Percentiles rank a stretch among this genome's conserved stretches.
Conservation (phyloP, 2,329 filamentous ascomycete genomes). For the Monosporascus sp. region DNA sequence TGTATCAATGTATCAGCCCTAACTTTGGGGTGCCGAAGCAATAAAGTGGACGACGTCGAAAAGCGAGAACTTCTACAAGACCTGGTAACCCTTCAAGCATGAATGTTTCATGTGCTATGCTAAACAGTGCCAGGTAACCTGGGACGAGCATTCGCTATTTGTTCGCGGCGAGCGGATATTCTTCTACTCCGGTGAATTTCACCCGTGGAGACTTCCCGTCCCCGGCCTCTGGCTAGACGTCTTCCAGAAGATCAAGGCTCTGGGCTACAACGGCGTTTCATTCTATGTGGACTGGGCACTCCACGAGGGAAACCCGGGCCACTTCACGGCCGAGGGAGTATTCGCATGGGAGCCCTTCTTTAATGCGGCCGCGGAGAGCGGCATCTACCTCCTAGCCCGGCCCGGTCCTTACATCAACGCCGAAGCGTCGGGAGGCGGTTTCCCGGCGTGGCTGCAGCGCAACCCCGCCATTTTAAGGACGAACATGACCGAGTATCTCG, state of each 20-base stretch:
- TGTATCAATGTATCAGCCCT: too few relatives aligned
- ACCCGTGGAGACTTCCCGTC: constrained; percentile 49
- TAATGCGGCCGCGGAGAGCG: constrained; percentile 64
- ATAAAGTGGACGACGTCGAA: too few relatives aligned
- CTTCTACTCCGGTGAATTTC: constrained; percentile 62
- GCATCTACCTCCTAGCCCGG: constrained; percentile 67
- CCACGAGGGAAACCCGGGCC: constrained; percentile 65
- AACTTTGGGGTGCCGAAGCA: too few relatives aligned
- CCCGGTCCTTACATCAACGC: constrained; percentile 76
- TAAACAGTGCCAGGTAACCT: constrained; percentile 40
- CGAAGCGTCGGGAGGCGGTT: constrained; percentile 62
- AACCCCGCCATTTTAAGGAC: constrained; percentile 61
- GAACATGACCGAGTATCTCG: constrained; percentile 53
- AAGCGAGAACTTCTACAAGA: too few relatives aligned
- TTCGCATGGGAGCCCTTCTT: constrained; percentile 73
- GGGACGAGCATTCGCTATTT: constrained; percentile 62
- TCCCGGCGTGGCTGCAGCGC: constrained; percentile 73
- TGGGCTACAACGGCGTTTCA: constrained; percentile 74
- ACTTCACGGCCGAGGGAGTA: constrained; percentile 64
- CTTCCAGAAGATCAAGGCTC: constrained; percentile 75
- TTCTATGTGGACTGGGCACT: constrained; percentile 79
- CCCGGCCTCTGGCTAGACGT: constrained; percentile 57
- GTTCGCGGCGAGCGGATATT: constrained; percentile 61
- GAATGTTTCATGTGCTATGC: too few relatives aligned
- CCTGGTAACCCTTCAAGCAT: too few relatives aligned